Evolutionary conservation across 1,139 yeast species (phyloP).

Genomic region (Magnusiomyces starmeri): DNA sequence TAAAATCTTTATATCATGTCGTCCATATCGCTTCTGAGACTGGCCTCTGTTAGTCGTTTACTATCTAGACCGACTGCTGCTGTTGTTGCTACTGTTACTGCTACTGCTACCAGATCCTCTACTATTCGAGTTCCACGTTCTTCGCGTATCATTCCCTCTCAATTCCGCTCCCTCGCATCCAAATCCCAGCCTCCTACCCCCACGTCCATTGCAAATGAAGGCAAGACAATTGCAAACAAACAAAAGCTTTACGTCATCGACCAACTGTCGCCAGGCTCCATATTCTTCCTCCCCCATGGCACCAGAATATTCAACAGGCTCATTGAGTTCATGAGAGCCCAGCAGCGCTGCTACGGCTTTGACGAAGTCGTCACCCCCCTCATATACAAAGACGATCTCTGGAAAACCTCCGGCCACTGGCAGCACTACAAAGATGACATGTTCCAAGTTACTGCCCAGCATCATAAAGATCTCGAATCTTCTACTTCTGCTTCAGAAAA

Average conservation of each 20-base stretch:
- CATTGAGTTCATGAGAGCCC: conserved; percentile 74
- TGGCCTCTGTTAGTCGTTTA: no score
- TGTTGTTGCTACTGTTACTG: no score
- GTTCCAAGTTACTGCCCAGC: conserved; percentile 57
- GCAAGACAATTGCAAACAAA: conserved; percentile 24
- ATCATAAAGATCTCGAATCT: conserved; percentile 25
- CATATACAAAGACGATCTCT: conserved; percentile 72
- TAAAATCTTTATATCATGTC: no score
- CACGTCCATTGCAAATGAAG: conserved; percentile 11
- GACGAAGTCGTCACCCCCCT: conserved; percentile 92
- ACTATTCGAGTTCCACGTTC: no score
- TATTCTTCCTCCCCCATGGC: conserved; percentile 88
- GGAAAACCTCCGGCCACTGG: conserved; percentile 97
- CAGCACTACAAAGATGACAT: conserved; percentile 89
- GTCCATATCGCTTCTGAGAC: no score
- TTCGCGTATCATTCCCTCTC: no score
- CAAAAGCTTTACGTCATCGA: conserved; percentile 75
- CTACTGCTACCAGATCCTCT: no score
- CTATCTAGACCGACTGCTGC: no score
- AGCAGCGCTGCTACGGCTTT: conserved; percentile 75
- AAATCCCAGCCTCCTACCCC: background rate
- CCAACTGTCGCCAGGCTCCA: conserved; percentile 76
- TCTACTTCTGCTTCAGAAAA: conserved; percentile 7
- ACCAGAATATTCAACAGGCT: conserved; percentile 76
- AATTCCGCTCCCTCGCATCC: no score